Evolutionary conservation across 768 basidiomycete species (phyloP), one percentile per base, ranked within the genome.

Genomic region (Dioszegia crocea): DNA sequence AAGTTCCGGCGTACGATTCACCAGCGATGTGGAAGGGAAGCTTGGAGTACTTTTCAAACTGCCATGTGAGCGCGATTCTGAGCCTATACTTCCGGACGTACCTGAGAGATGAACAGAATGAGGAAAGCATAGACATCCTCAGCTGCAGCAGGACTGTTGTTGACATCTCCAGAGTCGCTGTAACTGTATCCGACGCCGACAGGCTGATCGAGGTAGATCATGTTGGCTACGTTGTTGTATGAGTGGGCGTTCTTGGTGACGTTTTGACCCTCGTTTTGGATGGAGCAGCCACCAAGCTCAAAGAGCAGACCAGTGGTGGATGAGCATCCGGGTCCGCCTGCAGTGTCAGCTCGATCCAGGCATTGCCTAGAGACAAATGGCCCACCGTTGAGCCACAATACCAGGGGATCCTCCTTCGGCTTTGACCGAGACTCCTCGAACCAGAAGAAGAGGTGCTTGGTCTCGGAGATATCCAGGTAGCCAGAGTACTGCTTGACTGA

Each of bases 161-260:
- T 83, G 1, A 81, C 82, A 14, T 61, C 63, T 36, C 85, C 85
- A 38, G 88, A 85, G 12, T 74, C 75, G 17, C 76, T 62, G 73
- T 93, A 97, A 0, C 89, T 92, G 78, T 83, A 94, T 30, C 94
- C 93, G 38, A 96, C 93, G 56, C 87, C 84, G 65, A 93, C 83
- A 19, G 93, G 93, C 70, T 79, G 72, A 57, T 76, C 71, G 24
- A 76, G 68, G 68, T 67, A 77, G 27, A 78, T 55, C 10, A 80
- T 67, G 62, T 89, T 89, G 47, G 88, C 85, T 63, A 86, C 78
- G 39, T 80, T 81, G 67, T 86, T 99, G 94, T 94, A 99, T 65
- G 86, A 86, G 80, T 88, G 74, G 5, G 84, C 82, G 78, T 99
- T 97, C 71, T 66, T 60, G 11, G 73, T 76, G 21, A 71, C 68